Conservation (phyloP, 1,139 yeast species). For the Pichia sp. region DNA sequence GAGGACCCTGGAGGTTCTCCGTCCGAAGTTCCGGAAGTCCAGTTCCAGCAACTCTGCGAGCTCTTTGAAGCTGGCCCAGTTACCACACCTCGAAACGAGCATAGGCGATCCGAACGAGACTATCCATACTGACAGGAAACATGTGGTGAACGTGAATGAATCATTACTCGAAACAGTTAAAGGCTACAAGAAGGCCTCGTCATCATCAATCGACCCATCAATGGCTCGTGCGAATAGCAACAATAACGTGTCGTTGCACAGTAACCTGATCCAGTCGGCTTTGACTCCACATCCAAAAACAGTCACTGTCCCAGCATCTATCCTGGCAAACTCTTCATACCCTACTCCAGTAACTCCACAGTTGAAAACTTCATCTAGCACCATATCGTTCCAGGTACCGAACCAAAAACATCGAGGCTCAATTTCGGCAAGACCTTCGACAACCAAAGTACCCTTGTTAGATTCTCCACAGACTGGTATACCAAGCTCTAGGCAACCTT, state of each 20-base stretch:
- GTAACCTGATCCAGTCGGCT: not conserved
- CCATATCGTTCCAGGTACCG: conserved; percentile 32
- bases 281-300: not conserved
- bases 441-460: conserved; percentile 11
- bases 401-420: conserved; percentile 47
- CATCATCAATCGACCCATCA: not conserved
- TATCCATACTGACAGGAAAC: not conserved
- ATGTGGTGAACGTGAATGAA: conserved; percentile 14
- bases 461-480: conserved; percentile 15
- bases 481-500: conserved; percentile 14
- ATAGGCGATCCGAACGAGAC: not conserved
- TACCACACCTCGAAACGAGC: conserved; percentile 26
- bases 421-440: conserved; percentile 43
- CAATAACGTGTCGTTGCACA: not conserved
- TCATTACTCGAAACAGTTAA: conserved; percentile 14
- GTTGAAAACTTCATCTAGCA: conserved; percentile 21
- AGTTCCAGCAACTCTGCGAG: conserved; percentile 6
- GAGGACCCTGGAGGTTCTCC: conserved; percentile 7
- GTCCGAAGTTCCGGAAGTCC: conserved; percentile 14
- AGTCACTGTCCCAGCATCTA: conserved; percentile 7
- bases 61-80: conserved; percentile 20
- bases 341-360: conserved; percentile 16
- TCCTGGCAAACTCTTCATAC: conserved; percentile 11
- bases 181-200: not conserved
- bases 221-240: not conserved